A percentile compares a stretch with the other conserved stretches of the same genome.
phyloP scores from a whole-genome alignment of 176 grass and related monocot species.

The Carex scoparia region DNA sequence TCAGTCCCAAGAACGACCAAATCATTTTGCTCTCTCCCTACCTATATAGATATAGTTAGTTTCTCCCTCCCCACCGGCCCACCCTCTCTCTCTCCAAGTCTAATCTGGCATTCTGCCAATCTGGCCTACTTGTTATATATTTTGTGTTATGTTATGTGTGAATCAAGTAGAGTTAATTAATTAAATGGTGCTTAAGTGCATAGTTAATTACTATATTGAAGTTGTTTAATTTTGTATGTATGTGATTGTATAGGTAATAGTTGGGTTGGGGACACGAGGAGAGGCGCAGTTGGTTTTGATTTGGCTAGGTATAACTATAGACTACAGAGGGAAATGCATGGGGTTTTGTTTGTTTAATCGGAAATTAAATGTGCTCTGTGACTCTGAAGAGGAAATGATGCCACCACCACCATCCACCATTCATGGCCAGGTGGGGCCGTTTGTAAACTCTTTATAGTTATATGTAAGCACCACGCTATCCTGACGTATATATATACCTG shows the following conservation, averaged over 20 bases:
- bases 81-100: neutral
- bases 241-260: neutral
- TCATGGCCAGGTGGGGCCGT: neutral
- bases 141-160: neutral
- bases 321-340: neutral
- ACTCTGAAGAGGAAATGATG: constrained; percentile 13
- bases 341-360: constrained; percentile 18
- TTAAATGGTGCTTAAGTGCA: neutral
- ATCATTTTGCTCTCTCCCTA: constrained; percentile 21
- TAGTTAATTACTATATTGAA: neutral
- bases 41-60: too few species aligned
- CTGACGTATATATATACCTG: constrained; percentile 8
- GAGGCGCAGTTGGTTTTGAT: neutral
- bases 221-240: neutral
- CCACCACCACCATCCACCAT: constrained; percentile 36
- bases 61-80: neutral
- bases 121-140: neutral
- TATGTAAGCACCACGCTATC: constrained; percentile 32
- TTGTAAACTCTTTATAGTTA: neutral
- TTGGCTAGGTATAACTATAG: constrained; percentile 18
- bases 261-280: constrained; percentile 2
- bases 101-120: neutral
- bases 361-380: constrained; percentile 6
- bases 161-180: neutral
- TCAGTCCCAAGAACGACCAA: constrained; percentile 29